Base-by-base conservation (phyloP, 1,139 yeast genomes). In the Diutina catenulata region DNA sequence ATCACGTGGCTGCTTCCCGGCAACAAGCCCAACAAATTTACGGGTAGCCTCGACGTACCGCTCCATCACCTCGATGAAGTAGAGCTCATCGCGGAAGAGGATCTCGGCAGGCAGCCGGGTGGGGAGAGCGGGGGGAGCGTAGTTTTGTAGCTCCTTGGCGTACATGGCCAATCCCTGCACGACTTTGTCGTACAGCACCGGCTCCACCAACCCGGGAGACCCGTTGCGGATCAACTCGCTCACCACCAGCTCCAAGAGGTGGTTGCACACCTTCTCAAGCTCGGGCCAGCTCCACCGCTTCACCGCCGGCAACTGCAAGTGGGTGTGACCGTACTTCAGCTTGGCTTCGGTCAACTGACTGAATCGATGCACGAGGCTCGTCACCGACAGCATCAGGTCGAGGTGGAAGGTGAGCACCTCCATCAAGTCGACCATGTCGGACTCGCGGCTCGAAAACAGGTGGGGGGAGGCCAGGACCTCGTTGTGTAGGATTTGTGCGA, bases 331-430 rank as follows among this genome's bases (percentile, higher is more conserved):
- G 15, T 25, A 25, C 4, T 13, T 9, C 3, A 16, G 6, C 14
- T 25, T 25, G 7, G 28, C 15, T 25, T 25, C 14, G 28, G 14
- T 25, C 16, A 25, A 16, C 4, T 25, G 16, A n/a, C 14, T 25
- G 9, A 7, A n/a, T 2, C 9, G 5, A n/a, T 13, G 7, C 28
- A 25, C 14, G 16, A 25, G 28, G 8, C 28, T 25, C 9, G 26
- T 10, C n/a, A 21, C 6, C 4, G 23, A 21, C 11, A 26, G 35
- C 8, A 31, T 21, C 5, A 31, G 15, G 14, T 31, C 35, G 26
- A 31, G 35, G n/a, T 31, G 16, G n/a, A 31, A 31, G 8, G 35
- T 31, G 19, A 31, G 10, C 4, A 21, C 16, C n/a, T 31, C 35
- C 35, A 31, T 31, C n/a, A 20, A 24, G 7, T 20, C 35, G 22